A percentile compares a stretch with the other conserved stretches of the same genome.
Conservation (phyloP, 2,329 filamentous ascomycete genomes). For the Penicillium vulpinum region DNA sequence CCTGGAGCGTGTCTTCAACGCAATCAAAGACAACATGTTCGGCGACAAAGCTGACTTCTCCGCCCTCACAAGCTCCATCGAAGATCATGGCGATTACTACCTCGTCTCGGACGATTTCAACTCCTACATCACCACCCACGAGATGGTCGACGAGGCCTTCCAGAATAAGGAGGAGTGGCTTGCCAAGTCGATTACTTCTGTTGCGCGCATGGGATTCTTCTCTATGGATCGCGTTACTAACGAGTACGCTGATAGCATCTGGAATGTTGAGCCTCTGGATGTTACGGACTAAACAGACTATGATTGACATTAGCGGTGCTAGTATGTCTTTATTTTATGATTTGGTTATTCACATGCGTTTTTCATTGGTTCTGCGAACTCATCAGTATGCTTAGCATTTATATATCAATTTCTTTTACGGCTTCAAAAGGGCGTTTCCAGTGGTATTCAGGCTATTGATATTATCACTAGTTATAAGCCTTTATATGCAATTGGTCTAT, state of each 20-base stretch:
- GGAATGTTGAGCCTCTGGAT: slow-evolving; percentile 85
- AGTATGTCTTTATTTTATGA: not conserved
- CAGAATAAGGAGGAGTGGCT: slow-evolving; percentile 90
- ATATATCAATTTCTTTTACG: too few species aligned
- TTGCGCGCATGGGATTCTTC: slow-evolving; percentile 96
- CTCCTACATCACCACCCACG: slow-evolving; percentile 88
- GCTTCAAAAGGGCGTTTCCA: too few species aligned
- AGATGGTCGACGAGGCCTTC: slow-evolving; percentile 88
- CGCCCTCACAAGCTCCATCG: slow-evolving; percentile 80
- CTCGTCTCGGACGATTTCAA: slow-evolving; percentile 97
- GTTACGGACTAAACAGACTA: slow-evolving; percentile 36
- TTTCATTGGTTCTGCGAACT: not conserved
- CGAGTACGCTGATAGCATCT: slow-evolving; percentile 95
- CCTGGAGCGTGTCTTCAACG: slow-evolving; percentile 77
- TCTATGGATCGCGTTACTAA: slow-evolving; percentile 92
- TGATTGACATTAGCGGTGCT: not conserved
- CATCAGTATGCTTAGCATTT: not conserved
- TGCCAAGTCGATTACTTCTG: slow-evolving; percentile 82
- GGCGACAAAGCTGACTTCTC: slow-evolving; percentile 76
- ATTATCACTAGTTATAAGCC: too few species aligned
- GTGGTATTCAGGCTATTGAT: not conserved
- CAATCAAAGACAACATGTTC: slow-evolving; percentile 77
- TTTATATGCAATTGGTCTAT: not conserved
- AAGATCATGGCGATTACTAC: slow-evolving; percentile 95
- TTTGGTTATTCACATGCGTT: not conserved